Base-by-base conservation (phyloP, 345 rosid species). In the Hypericum androsaemum region DNA sequence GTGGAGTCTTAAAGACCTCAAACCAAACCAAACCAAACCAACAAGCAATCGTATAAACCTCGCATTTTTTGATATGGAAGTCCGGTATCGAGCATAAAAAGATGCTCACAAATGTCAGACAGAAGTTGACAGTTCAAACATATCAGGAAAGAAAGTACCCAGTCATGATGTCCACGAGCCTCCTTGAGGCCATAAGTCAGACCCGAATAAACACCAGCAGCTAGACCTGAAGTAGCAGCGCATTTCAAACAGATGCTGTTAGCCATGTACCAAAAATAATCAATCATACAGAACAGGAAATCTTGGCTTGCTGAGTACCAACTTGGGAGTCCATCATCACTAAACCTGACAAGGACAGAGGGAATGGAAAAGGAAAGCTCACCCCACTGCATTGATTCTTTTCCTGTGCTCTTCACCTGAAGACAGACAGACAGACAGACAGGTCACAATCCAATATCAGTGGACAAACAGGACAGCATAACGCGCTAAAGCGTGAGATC, bases 371-470 rank as follows among this genome's bases (percentile, higher is more conserved):
- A 22, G 7, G 0, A n/a, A 39, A 12, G 64, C 86, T 71, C 59
- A 83, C 98, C 97, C 97, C 98, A 92, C 8, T 81, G 94, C 12
- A 88, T 60, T 28, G 98, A 83, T 57, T 92, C 97, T 56, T 85
- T 85, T 32, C 97, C 95, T 0, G 88, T 79, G 66, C 69, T 80
- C 83, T 78, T 92, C 73, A 90, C 95, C 96, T 90, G 32, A n/a
- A n/a, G n/a, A 63, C 0, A 57, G 39, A 67, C 48, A 60, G 12
- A 65, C 35, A 58, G 13, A 41, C 38, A 1, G 12, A 8, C 12
- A 52, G 32, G 43, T 6, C 39, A 45, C 10, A 13, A 16, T 5
- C 2, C 13, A 44, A 6, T n/a, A 7, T 6, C 48, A 10, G 54
- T 22, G 35, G 38, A 28, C 11, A 13, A 55, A 12, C 8, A 15